These are phyloP conservation scores for Xylaria curta DNA, from an alignment of 495 filamentous ascomycete genomes.

Conservation along the genomic window DNA sequence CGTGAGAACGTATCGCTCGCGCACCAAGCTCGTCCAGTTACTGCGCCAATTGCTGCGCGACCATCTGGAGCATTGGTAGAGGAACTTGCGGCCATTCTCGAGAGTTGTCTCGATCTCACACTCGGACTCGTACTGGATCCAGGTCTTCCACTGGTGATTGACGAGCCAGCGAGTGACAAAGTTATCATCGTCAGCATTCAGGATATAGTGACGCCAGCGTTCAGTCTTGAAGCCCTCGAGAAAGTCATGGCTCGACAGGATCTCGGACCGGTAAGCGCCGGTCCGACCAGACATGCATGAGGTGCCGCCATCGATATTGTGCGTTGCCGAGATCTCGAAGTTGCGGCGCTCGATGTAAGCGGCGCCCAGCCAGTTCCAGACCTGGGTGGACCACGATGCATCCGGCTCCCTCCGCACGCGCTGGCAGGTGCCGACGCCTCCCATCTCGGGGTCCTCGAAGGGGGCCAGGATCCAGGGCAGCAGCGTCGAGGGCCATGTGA, in stretches of 20 bases:
- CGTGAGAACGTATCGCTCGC: constrained; percentile 58
- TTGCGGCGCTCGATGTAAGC: constrained; percentile 64
- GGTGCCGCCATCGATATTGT: constrained; percentile 62
- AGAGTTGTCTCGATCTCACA: constrained; percentile 66
- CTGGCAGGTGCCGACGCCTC: constrained; percentile 61
- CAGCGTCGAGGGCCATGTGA: constrained; percentile 59
- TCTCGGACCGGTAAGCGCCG: constrained; percentile 53
- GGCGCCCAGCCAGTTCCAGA: constrained; percentile 60
- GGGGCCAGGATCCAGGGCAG: constrained; percentile 54
- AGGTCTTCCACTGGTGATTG: constrained; percentile 60
- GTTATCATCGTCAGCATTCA: constrained; percentile 74
- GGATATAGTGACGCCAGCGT: constrained; percentile 54
- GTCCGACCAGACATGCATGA: constrained; percentile 63
- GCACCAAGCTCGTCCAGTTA: constrained; percentile 63
- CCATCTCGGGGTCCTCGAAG: constrained; percentile 59
- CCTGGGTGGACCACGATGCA: constrained; percentile 37
- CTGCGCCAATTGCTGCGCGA: constrained; percentile 70
- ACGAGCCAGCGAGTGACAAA: constrained; percentile 71
- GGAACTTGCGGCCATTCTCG: constrained; percentile 61
- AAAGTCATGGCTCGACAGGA: constrained; percentile 55
- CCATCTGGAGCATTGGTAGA: constrained; percentile 67
- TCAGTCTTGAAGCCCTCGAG: constrained; percentile 63
- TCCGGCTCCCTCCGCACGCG: constrained; percentile 47
- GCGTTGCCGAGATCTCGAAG: constrained; percentile 61
- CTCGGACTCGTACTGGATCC: constrained; percentile 65